Evolutionary conservation across 73 alveolate genomes (phyloP).

Genomic region (Stentor roeselii): DNA sequence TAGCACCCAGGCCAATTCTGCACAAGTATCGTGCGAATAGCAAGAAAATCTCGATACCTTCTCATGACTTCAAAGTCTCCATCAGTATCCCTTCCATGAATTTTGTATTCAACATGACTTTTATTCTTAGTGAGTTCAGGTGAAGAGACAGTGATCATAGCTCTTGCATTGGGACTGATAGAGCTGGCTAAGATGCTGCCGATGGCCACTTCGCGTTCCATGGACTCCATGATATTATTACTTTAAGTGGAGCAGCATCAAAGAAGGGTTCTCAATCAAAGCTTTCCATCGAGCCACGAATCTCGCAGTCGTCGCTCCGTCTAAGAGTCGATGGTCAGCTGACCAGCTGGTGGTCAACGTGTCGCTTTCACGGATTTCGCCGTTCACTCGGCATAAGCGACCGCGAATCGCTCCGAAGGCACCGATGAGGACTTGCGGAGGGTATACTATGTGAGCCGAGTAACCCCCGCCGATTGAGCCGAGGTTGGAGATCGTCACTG

Average conservation of each 20-base stretch:
- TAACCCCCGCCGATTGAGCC: conserved; percentile 89
- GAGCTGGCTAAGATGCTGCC: conserved; percentile 1
- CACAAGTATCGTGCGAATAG: conserved; percentile 35
- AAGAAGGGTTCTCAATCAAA: conserved; percentile 67
- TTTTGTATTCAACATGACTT: background rate
- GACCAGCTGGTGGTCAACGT: conserved; percentile 53
- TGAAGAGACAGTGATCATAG: background rate
- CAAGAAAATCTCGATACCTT: conserved; percentile 52
- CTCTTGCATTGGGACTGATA: background rate
- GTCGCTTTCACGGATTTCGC: background rate
- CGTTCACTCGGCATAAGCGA: conserved; percentile 34
- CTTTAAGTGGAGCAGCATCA: conserved; percentile 59
- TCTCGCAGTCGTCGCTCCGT: conserved; percentile 88
- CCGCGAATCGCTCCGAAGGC: conserved; percentile 80
- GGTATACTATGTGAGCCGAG: conserved; percentile 71
- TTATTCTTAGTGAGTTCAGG: background rate
- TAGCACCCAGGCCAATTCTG: conserved; percentile 59
- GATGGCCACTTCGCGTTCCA: background rate
- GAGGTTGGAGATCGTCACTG: conserved; percentile 74
- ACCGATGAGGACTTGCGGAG: conserved; percentile 77
- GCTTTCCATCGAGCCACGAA: conserved; percentile 61
- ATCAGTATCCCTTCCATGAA: conserved; percentile 27
- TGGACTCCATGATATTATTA: background rate
- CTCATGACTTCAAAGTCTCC: conserved; percentile 49
- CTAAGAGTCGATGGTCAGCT: conserved; percentile 82